phyloP scores from a whole-genome alignment of 345 rosid species.

The Cardamine chenopodiifolia region DNA sequence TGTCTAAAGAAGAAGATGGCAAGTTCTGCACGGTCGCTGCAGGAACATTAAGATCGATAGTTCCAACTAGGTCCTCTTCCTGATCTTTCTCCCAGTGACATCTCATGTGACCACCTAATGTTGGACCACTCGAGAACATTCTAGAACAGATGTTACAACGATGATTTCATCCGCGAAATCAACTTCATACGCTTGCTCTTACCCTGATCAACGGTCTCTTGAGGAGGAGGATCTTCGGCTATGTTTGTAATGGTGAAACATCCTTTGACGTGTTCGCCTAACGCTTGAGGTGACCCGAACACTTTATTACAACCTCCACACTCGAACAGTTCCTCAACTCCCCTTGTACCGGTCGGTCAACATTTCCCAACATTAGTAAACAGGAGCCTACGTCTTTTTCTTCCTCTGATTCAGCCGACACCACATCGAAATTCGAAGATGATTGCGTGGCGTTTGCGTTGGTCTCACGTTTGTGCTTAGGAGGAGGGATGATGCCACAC shows the following conservation, averaged over 20 bases:
- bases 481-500: conserved; percentile 72
- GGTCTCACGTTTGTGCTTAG: conserved; percentile 23
- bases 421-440: background rate
- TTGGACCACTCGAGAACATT: conserved; percentile 69
- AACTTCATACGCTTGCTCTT: conserved; percentile 39
- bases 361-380: conserved; percentile 55
- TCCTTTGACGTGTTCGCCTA: conserved; percentile 69
- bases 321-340: conserved; percentile 38
- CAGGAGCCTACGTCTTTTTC: conserved; percentile 60
- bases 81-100: conserved; percentile 65
- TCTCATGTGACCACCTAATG: conserved; percentile 79
- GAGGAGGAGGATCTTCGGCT: conserved; percentile 20
- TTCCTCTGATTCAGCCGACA: conserved; percentile 43
- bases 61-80: conserved; percentile 38
- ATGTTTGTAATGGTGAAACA: conserved; percentile 58
- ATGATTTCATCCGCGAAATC: conserved; percentile 45
- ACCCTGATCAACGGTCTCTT: conserved; percentile 29
- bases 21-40: conserved; percentile 29
- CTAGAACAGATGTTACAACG: conserved; percentile 59
- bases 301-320: conserved; percentile 78
- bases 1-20: conserved; percentile 44
- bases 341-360: conserved; percentile 24
- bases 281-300: conserved; percentile 70
- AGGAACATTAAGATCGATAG: conserved; percentile 71
- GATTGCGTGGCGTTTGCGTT: conserved; percentile 28